Evolutionary conservation across 2,329 filamentous ascomycete species (phyloP).

Genomic region (Xylariales sp.): DNA sequence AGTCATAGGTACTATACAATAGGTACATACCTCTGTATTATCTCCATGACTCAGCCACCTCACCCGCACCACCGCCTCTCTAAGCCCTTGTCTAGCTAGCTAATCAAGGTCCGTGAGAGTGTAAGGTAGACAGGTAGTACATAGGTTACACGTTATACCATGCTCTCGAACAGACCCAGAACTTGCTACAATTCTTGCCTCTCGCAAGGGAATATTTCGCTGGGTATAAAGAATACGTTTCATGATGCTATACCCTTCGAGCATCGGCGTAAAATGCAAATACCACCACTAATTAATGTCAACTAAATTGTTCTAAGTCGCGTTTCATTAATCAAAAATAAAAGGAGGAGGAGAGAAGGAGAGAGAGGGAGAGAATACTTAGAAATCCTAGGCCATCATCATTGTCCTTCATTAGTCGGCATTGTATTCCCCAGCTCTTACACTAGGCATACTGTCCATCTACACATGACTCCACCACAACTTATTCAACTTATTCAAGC

Average conservation of each 20-base stretch:
- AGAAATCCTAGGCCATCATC: neutral
- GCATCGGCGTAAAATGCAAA: neutral
- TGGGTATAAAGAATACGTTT: neutral
- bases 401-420: constrained; percentile 2
- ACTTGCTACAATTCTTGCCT: too few relatives aligned
- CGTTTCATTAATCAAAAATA: neutral
- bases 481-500: constrained; percentile 28
- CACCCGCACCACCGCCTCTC: constrained; percentile 19
- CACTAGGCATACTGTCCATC: neutral
- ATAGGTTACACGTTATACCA: neutral
- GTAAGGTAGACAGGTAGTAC: too few relatives aligned
- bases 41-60: constrained; percentile 34
- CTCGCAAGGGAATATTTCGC: too few relatives aligned
- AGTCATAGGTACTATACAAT: constrained; percentile 4
- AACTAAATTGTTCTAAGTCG: neutral
- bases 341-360: neutral
- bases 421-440: neutral
- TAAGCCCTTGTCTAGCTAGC: constrained; percentile 1
- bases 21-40: constrained; percentile 2
- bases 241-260: neutral
- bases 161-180: neutral
- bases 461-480: constrained; percentile 21
- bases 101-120: neutral
- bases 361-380: neutral
- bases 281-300: neutral